These are phyloP conservation scores for Entomortierella parvispora DNA, from an alignment of 192 early-diverging fungal species.

Conservation along the genomic window DNA sequence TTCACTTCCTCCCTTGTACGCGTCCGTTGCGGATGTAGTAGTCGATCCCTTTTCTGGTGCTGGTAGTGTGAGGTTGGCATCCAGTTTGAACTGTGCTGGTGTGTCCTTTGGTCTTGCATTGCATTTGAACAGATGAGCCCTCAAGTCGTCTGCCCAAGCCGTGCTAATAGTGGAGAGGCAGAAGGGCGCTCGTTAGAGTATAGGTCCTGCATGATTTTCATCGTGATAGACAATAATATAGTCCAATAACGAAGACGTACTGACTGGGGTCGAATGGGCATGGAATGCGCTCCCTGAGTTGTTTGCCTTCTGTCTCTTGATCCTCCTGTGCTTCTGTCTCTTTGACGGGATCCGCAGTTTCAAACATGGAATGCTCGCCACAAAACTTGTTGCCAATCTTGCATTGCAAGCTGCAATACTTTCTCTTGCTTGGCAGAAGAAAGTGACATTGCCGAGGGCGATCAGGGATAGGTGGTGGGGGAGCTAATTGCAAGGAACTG, in stretches of 20 bases:
- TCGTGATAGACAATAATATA: not conserved
- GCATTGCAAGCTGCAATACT: constrained; percentile 72
- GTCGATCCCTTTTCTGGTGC: constrained; percentile 16
- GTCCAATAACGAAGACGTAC: constrained; percentile 54
- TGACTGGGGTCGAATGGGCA: constrained; percentile 81
- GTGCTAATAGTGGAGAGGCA: constrained; percentile 46
- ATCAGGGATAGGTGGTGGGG: constrained; percentile 38
- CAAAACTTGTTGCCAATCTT: constrained; percentile 68
- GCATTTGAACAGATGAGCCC: constrained; percentile 70
- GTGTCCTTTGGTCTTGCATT: constrained; percentile 68
- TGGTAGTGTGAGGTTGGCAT: constrained; percentile 56
- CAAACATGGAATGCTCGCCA: constrained; percentile 72
- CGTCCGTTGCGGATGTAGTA: constrained; percentile 33
- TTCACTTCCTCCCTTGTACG: constrained; percentile 16
- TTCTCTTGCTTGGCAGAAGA: constrained; percentile 64
- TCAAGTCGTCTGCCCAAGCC: constrained; percentile 62
- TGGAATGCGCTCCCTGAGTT: constrained; percentile 63
- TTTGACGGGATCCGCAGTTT: not conserved
- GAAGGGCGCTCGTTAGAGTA: not conserved
- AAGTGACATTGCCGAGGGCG: constrained; percentile 59
- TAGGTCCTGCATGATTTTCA: not conserved
- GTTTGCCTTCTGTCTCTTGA: constrained; percentile 7
- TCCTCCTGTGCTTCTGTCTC: not conserved
- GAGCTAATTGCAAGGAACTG: constrained; percentile 5
- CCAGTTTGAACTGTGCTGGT: constrained; percentile 37